Base-by-base conservation (phyloP, 1,284 basidiomycete species). In the Tylopilus orsonianus region DNA sequence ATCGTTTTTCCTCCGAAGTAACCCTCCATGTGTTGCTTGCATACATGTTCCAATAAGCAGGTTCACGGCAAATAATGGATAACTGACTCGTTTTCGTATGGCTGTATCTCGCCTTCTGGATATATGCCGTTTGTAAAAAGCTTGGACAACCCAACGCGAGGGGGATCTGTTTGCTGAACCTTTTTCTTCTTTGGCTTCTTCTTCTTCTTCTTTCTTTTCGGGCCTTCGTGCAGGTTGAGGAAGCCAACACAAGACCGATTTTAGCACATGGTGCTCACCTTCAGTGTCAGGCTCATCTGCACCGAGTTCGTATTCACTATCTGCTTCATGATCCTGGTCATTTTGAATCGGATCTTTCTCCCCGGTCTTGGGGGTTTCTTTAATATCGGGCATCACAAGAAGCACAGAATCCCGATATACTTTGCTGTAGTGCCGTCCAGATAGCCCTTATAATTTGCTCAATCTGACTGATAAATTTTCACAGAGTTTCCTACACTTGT, bases 171-270 rank as follows among this genome's bases (percentile, higher is more conserved):
- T 73, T 98, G 96, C 54, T 81, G 77, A 14, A 62, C 54, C 64
- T 82, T 84, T 71, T 91, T 92, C 78, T 92, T 93, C 71, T 92
- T 93, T 32, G 84, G 66, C 71, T 93, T 96, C 71, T 91, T 93
- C 77, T 97, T 97, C 68, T 97, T 97, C 77, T 92, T 92, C 70
- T 90, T 91, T 71, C 90, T 91, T 70, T 93, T 92, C 67, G 87
- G 87, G 37, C 62, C 70, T 47, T 77, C 73, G n/a, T 27, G 20
- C 37, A 40, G n/a, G 33, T 50, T 36, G 16, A 51, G 18, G 37
- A 42, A 20, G 40, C 12, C 16, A 29, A 26, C 30, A 33, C 14
- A 23, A 19, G n/a, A 8, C 14, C 22, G 16, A n/a, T 19, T 43
- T 30, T 9, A 24, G 26, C 7, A 13, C 8, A 22, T 39, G n/a